Percentiles rank a stretch among this genome's conserved stretches.
These are phyloP conservation scores for Aspergillus pseudoglaucus DNA, from an alignment of 2,329 filamentous ascomycete species.

Conservation along the genomic window DNA sequence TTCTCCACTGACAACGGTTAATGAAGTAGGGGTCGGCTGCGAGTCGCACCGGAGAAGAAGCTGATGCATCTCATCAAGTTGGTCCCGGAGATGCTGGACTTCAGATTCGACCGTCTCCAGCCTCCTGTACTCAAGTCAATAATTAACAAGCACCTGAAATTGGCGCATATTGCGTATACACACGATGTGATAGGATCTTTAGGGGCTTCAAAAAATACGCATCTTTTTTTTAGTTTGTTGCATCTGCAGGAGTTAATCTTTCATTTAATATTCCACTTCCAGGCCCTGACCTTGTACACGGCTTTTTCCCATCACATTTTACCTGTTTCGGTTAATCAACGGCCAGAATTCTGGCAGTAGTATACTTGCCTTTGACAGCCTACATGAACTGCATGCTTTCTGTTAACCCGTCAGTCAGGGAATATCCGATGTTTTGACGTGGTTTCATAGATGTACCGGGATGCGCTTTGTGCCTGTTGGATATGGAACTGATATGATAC, in stretches of 20 bases:
- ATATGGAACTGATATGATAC: constrained; percentile 9
- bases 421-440: background rate
- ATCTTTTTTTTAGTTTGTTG: constrained; percentile 28
- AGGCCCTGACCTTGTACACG: constrained; percentile 27
- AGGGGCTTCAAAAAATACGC: constrained; percentile 30
- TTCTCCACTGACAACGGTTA: background rate
- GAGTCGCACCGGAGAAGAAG: constrained; percentile 9
- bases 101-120: constrained; percentile 29
- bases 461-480: constrained; percentile 30
- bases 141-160: too few species aligned
- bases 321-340: constrained; percentile 16
- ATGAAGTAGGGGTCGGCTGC: background rate
- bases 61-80: constrained; percentile 21
- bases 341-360: background rate
- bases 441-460: constrained; percentile 19
- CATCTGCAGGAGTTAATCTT: constrained; percentile 16
- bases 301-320: constrained; percentile 31
- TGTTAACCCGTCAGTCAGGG: constrained; percentile 5
- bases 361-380: constrained; percentile 28
- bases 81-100: constrained; percentile 20
- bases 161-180: too few species aligned
- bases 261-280: background rate
- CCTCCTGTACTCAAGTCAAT: too few species aligned
- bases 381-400: constrained; percentile 34
- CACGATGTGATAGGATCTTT: constrained; percentile 25